phyloP scores from a whole-genome alignment of 2,329 filamentous ascomycete species.

The Penicillium sp. region DNA sequence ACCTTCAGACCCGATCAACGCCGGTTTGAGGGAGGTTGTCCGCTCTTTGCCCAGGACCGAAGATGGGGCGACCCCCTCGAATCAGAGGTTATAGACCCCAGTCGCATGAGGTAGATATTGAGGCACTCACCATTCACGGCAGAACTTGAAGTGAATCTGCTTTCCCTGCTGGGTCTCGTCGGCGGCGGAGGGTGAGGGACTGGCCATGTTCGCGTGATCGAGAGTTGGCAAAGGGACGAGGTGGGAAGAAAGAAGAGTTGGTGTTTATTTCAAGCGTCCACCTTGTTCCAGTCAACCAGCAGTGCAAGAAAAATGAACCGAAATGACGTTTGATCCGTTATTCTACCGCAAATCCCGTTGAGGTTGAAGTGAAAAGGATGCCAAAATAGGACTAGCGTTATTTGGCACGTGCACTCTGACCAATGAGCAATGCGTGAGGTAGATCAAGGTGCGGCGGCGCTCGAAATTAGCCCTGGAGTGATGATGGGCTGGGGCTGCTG shows the following conservation, averaged over 20 bases:
- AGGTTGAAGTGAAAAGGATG: not conserved
- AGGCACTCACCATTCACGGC: conserved; percentile 77
- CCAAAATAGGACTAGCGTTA: not conserved
- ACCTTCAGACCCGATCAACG: not conserved
- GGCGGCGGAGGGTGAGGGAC: conserved; percentile 43
- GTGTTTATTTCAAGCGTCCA: not conserved
- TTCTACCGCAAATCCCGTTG: not conserved
- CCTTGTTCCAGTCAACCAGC: not conserved
- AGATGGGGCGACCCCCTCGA: not conserved
- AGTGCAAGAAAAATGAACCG: not conserved
- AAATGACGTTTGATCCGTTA: not conserved
- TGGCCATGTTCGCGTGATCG: conserved; percentile 36
- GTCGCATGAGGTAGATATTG: not conserved
- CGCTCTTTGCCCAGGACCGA: not conserved
- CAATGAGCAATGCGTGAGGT: not conserved
- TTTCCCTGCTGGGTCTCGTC: conserved; percentile 51
- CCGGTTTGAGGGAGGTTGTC: not conserved
- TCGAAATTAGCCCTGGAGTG: not conserved
- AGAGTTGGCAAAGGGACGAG: conserved; percentile 3
- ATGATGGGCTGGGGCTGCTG: not conserved
- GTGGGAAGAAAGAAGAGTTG: not conserved
- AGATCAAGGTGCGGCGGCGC: too few relatives aligned
- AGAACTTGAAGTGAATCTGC: conserved; percentile 96
- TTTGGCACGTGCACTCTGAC: not conserved
- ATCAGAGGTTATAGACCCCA: not conserved